phyloP scores from a whole-genome alignment of 2,329 filamentous ascomycete genomes.

The Exserohilum rostratum region DNA sequence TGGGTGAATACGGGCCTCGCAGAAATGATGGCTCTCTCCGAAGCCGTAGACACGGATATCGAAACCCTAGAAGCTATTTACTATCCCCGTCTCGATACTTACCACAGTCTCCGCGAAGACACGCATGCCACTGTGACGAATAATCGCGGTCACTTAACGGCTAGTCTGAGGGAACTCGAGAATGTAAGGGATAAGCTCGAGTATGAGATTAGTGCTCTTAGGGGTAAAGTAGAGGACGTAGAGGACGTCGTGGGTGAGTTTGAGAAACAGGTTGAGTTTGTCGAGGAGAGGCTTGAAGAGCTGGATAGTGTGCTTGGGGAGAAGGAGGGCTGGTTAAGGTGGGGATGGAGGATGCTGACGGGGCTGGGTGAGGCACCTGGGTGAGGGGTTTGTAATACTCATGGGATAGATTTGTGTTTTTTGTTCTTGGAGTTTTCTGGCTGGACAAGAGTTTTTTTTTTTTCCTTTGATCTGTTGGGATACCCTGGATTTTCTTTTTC shows the following conservation, averaged over 20 bases:
- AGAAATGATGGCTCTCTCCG: slow-evolving; percentile 65
- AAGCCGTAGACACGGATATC: slow-evolving; percentile 63
- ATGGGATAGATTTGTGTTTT: background rate
- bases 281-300: slow-evolving; percentile 56
- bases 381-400: background rate
- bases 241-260: slow-evolving; percentile 83
- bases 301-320: slow-evolving; percentile 61
- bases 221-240: slow-evolving; percentile 81
- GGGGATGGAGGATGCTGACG: slow-evolving; percentile 23
- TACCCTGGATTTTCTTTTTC: background rate
- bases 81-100: slow-evolving; percentile 71
- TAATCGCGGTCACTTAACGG: slow-evolving; percentile 71
- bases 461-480: background rate
- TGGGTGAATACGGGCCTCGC: slow-evolving; percentile 68
- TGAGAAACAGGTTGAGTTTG: slow-evolving; percentile 65
- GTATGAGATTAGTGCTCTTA: slow-evolving; percentile 85
- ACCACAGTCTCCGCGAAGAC: slow-evolving; percentile 69
- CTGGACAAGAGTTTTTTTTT: too few relatives aligned
- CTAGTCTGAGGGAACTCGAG: slow-evolving; percentile 79
- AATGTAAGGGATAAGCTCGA: slow-evolving; percentile 83
- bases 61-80: slow-evolving; percentile 72
- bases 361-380: background rate
- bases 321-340: slow-evolving; percentile 46
- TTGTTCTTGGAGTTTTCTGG: background rate
- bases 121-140: slow-evolving; percentile 72